Evolutionary conservation across 2,329 filamentous ascomycete genomes (phyloP).

Genomic region (Beauveria sp.): DNA sequence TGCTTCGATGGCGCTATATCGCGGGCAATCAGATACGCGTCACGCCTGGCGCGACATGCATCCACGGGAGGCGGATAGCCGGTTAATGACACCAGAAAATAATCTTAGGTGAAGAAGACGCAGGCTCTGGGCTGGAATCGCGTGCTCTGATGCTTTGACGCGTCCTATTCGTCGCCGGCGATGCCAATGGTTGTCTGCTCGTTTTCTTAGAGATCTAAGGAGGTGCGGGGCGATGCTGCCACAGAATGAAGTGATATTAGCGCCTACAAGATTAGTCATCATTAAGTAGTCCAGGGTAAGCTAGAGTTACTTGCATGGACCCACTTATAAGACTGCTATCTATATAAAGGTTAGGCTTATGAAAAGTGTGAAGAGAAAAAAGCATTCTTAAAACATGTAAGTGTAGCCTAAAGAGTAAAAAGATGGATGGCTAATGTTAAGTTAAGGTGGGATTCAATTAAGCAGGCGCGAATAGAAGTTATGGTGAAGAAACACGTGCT

Average conservation of each 20-base stretch:
- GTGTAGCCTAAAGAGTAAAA: neutral
- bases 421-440: neutral
- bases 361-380: neutral
- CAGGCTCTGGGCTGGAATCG: neutral
- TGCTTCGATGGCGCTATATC: neutral
- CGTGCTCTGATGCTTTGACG: neutral
- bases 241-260: neutral
- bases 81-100: neutral
- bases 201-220: neutral
- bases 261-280: neutral
- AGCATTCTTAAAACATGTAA: neutral
- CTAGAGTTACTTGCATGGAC: neutral
- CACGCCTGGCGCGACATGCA: neutral
- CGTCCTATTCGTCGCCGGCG: neutral
- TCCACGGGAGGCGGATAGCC: too few species aligned
- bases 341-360: neutral
- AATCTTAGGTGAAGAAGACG: neutral
- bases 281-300: neutral
- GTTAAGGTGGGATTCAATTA: neutral
- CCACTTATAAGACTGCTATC: neutral
- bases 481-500: neutral
- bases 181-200: neutral
- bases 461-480: too few species aligned
- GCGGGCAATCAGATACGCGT: neutral
- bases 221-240: neutral